Evolutionary conservation across 495 filamentous ascomycete genomes (phyloP), one percentile per base, ranked within the genome.

Genomic region (Penicillium lividum): DNA sequence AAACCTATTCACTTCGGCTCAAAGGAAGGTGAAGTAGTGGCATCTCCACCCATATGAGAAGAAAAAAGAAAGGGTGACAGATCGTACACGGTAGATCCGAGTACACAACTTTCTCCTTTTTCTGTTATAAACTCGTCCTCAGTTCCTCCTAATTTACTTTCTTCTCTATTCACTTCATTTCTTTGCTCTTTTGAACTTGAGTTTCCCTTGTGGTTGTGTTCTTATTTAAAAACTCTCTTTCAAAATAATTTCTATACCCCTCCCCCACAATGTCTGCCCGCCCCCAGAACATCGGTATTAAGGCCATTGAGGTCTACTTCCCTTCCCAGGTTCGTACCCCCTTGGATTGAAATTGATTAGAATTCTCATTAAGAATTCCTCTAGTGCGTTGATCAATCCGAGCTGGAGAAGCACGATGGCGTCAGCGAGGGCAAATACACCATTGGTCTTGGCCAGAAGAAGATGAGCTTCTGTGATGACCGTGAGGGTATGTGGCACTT

Each of bases 391-490:
- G 92, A 97, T 75, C 94, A 98, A 82, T 68, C 84, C 53, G 93
- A 97, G 69, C 84, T 98, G 56, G 94, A 98, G 77, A 95, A 96
- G 82, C 93, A 96, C 82, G 94, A 98, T 87, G 94, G 93, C 74
- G 95, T 97, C 63, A 86, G 85, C 67, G 72, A 84, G 49, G 94
- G 94, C 61, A 98, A 98, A 76, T 98, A 98, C 83, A 98, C 94
- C 63, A 98, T 98, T 78, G 94, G 94, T 80, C 89, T 98, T 51
- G 94, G 94, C 66, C 94, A 98, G 86, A 98, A 93, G 63, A 97
- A 94, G 80, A 98, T 98, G 94, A 93, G 89, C 84, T 98, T 98
- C 82, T 98, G 95, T 73, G 94, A 98, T 82, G 94, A 98, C 76
- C 85, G 92, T 68, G 94, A 98, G 83, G 93, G 93, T 96, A 78